These are phyloP conservation scores for Lolium rigidum DNA, from an alignment of 176 grass and related monocot species.

Conservation along the genomic window DNA sequence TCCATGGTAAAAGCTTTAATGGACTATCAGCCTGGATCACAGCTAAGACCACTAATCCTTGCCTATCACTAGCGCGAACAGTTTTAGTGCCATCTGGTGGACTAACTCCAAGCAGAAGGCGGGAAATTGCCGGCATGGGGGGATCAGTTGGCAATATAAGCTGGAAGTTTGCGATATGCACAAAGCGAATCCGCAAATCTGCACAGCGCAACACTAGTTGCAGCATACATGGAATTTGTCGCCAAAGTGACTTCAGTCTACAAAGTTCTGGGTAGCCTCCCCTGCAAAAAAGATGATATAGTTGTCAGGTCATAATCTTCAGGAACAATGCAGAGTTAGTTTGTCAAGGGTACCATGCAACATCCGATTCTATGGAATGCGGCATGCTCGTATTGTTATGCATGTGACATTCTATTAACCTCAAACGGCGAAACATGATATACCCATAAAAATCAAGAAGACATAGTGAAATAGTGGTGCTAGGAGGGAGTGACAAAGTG, in stretches of 20 bases:
- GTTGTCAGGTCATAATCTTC: not conserved
- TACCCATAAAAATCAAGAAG: not conserved
- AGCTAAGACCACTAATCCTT: not conserved
- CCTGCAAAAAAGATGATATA: conserved; percentile 34
- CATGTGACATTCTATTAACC: not conserved
- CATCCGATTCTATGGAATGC: not conserved
- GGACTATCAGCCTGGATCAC: not conserved
- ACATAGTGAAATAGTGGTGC: not conserved
- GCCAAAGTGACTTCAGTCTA: conserved; percentile 25
- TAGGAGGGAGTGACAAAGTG: not conserved
- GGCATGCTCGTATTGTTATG: not conserved
- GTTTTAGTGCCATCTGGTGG: not conserved
- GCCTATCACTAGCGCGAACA: not conserved
- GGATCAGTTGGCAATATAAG: not conserved
- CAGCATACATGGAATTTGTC: not conserved
- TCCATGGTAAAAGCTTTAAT: not conserved
- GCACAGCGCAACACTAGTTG: not conserved
- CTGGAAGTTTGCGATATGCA: not conserved
- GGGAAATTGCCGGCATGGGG: not conserved
- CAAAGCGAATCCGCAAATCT: not conserved
- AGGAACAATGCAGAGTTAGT: not conserved
- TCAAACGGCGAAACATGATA: not conserved
- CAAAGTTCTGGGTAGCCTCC: conserved; percentile 41
- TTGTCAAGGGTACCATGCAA: not conserved
- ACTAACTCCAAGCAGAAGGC: not conserved